Evolutionary conservation across 2,329 filamentous ascomycete genomes (phyloP).

Genomic region (Claviceps spartinae): DNA sequence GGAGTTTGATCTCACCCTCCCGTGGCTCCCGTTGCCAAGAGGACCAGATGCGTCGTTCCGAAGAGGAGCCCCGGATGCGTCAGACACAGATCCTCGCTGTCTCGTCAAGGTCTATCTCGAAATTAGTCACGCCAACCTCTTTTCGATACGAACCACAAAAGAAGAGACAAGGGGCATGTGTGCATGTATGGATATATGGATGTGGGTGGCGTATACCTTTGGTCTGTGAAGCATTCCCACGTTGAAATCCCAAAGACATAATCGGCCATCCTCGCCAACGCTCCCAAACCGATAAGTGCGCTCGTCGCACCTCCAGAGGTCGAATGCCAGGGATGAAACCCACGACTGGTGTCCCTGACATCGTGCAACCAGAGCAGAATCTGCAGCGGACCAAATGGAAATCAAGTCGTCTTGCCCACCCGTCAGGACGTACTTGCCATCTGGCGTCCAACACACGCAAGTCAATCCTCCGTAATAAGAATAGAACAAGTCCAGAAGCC

Average conservation of each 20-base stretch:
- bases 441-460: conserved; percentile 94
- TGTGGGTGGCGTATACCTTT: conserved; percentile 28
- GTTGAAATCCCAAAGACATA: conserved; percentile 94
- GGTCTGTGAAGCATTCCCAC: conserved; percentile 92
- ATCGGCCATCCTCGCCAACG: conserved; percentile 82
- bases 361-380: conserved; percentile 72
- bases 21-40: conserved; percentile 30
- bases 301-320: conserved; percentile 94
- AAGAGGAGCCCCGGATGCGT: conserved; percentile 32
- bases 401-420: conserved; percentile 93
- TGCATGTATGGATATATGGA: neutral
- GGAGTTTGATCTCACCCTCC: conserved; percentile 51
- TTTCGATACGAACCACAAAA: neutral
- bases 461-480: conserved; percentile 89
- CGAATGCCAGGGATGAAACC: conserved; percentile 88
- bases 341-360: conserved; percentile 94
- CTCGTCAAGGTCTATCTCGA: conserved; percentile 11
- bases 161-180: neutral
- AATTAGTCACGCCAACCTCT: neutral
- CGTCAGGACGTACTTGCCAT: conserved; percentile 89
- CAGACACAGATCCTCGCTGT: conserved; percentile 41
- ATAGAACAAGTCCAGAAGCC: conserved; percentile 73
- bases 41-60: conserved; percentile 51
- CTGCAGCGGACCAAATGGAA: conserved; percentile 84
- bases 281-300: conserved; percentile 92